These are phyloP conservation scores for Mycena venus DNA, from an alignment of 768 basidiomycete species.

Conservation along the genomic window DNA sequence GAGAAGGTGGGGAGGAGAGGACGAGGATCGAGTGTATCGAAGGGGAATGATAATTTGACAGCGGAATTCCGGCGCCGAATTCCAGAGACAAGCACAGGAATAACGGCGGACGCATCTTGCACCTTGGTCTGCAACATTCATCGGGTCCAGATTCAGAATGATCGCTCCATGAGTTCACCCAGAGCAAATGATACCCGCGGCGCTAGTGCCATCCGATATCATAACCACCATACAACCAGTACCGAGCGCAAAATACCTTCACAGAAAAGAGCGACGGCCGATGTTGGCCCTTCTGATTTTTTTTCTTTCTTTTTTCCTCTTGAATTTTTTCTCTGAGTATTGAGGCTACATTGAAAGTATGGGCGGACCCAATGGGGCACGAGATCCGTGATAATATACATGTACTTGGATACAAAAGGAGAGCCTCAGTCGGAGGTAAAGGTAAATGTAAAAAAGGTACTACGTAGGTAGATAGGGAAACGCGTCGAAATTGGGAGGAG, in stretches of 20 bases:
- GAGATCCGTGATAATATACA: not conserved
- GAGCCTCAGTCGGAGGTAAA: not conserved
- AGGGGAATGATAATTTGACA: not conserved
- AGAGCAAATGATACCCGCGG: not conserved
- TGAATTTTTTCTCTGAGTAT: not conserved
- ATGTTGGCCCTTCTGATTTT: no score
- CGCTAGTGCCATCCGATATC: not conserved
- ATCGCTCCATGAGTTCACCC: not conserved
- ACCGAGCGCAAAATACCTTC: no score
- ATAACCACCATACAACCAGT: not conserved
- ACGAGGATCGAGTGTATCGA: not conserved
- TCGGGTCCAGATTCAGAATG: not conserved
- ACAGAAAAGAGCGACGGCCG: no score
- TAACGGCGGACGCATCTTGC: not conserved
- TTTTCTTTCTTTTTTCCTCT: no score
- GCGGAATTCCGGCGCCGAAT: not conserved
- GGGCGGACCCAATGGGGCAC: not conserved
- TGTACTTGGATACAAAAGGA: not conserved
- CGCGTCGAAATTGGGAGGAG: no score
- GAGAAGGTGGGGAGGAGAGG: not conserved
- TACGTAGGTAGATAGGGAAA: not conserved
- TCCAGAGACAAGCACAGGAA: not conserved
- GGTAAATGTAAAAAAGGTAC: not conserved
- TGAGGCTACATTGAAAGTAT: not conserved
- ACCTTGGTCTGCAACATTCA: not conserved